Evolutionary conservation across 73 alveolate genomes (phyloP), one percentile per base, ranked within the genome.

Genomic region (Paramecium bursaria): DNA sequence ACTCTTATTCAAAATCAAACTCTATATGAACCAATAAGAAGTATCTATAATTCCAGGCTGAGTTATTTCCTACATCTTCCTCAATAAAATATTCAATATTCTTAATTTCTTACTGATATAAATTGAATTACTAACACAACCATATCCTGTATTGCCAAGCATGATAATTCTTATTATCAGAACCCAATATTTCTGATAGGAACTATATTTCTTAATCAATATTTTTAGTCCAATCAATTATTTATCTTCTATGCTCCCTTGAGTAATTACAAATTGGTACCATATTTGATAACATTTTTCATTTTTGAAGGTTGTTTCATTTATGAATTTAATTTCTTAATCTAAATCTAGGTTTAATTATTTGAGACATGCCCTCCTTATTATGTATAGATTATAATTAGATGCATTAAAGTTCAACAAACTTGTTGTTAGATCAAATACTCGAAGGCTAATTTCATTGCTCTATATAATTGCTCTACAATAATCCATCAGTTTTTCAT

Each of bases 111-210:
- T 74, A 85, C 55, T 88, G 94, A 48, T 48, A 87, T 47, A 94
- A 88, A 31, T 92, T 46, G 76, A 94, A 96, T 74, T 95, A 75
- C 74, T 95, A 90, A 6, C 95, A 87, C 85, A 94, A 85, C 99
- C 99, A 96, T 6, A 96, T 89, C 19, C 96, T 53, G 82, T 96
- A 93, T 39, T 92, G 86, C 99, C 99, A 96, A 19, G 95, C 97
- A 74, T 96, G 99, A 88, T 94, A 96, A 90, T 96, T 96, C 76
- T 95, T 95, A 85, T 73, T 79, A 42, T 79, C 89, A 21, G 25
- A 74, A 86, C 74, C 57, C 17, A 87, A 75, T 22, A 91, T 67
- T 55, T 74, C 47, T 31, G 53, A 51, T 10, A 91, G 39, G 4
- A 91, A 42, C n/a, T 80, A 85, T 53, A 88, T 82, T 75, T 91